Evolutionary conservation across 257 asterid species (phyloP).

Genomic region (Paraleonurus japonicus): DNA sequence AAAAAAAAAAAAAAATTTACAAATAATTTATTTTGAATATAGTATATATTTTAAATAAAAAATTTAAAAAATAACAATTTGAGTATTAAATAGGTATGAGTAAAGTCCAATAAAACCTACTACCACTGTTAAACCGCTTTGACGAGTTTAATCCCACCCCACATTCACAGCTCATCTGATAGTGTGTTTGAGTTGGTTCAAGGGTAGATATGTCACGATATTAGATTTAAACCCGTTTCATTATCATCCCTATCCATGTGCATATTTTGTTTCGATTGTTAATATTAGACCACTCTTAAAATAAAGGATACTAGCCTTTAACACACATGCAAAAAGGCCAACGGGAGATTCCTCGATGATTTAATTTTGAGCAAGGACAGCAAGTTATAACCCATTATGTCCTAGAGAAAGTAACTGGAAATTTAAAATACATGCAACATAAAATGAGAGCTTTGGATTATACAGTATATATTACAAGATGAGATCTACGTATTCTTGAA

Average conservation of each 20-base stretch:
- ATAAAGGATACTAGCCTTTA: background rate
- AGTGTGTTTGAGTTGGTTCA: too few species aligned
- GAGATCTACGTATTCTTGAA: slow-evolving; percentile 2
- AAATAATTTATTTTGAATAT: too few species aligned
- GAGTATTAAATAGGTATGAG: too few species aligned
- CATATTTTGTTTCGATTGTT: background rate
- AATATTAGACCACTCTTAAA: background rate
- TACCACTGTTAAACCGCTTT: too few species aligned
- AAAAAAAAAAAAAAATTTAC: too few species aligned
- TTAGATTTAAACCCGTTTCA: background rate
- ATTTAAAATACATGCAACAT: slow-evolving; percentile 1
- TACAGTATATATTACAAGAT: slow-evolving; percentile 19
- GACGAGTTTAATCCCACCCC: too few species aligned
- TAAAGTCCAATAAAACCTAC: too few species aligned
- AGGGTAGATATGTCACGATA: too few species aligned
- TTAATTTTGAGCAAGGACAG: background rate
- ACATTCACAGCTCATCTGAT: too few species aligned
- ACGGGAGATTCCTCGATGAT: background rate
- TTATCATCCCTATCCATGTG: background rate
- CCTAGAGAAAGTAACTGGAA: background rate
- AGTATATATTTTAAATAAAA: too few species aligned
- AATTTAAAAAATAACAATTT: too few species aligned
- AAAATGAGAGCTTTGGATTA: background rate
- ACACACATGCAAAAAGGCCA: slow-evolving; percentile 18
- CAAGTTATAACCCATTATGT: background rate